phyloP scores from a whole-genome alignment of 768 basidiomycete species.

The Rhodotorula graminis region DNA sequence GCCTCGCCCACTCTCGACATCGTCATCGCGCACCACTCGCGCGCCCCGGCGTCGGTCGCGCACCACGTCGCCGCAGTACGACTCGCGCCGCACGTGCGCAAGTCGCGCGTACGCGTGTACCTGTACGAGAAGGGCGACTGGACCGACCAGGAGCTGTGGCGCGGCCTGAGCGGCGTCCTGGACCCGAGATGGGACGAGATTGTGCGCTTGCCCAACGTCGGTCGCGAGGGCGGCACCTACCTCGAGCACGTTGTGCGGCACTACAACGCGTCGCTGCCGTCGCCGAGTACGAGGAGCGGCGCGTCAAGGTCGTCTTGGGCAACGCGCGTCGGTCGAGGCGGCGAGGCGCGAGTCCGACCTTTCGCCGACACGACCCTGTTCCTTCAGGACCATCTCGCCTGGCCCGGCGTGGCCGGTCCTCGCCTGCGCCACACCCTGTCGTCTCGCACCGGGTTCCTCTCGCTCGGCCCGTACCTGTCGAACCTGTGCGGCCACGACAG shows the following conservation, averaged over 20 bases:
- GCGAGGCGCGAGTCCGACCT: not conserved
- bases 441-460: slow-evolving; percentile 40
- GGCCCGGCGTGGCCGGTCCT: slow-evolving; percentile 40
- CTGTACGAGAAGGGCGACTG: slow-evolving; percentile 41
- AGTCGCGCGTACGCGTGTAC: slow-evolving; percentile 19
- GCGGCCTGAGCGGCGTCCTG: not conserved
- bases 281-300: not conserved
- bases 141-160: not conserved
- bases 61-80: slow-evolving; percentile 14
- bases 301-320: no score
- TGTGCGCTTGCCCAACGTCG: slow-evolving; percentile 39
- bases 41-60: not conserved
- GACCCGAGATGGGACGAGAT: slow-evolving; percentile 36
- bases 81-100: not conserved
- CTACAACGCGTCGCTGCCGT: slow-evolving; percentile 14
- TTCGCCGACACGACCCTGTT: slow-evolving; percentile 42
- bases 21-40: slow-evolving; percentile 38
- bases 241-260: slow-evolving; percentile 41
- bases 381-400: slow-evolving; percentile 44
- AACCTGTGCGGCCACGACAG: slow-evolving; percentile 41
- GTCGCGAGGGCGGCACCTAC: slow-evolving; percentile 46
- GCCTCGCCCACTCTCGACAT: not conserved
- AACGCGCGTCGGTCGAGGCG: no score
- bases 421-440: slow-evolving; percentile 34
- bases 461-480: slow-evolving; percentile 43